Evolutionary conservation across 768 basidiomycete species (phyloP), one percentile per base, ranked within the genome.

Genomic region (Kwoniella sp.): DNA sequence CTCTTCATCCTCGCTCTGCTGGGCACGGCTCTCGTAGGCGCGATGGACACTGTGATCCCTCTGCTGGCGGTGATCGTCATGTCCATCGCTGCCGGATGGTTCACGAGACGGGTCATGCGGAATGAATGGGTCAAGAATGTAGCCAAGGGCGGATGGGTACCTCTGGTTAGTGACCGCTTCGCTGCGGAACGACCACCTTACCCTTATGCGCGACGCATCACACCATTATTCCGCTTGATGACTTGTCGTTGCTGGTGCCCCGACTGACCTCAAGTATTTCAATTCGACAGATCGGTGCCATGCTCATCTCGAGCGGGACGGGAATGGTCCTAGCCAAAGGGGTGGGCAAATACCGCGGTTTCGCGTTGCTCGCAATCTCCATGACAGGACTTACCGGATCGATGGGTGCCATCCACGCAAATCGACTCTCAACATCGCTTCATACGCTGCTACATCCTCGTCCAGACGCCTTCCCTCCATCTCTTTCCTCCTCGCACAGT

Each of bases 291-390:
- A 76, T 79, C 59, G 76, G 76, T 12, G 81, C 81, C 0, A 73
- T 81, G 71, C 53, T 72, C 38, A 79, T 95, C 72, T 89, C 88
- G 72, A 90, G 88, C 63, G 91, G 87, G 0, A 90, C 95, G 0
- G 96, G 96, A 0, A 88, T 97, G 67, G 89, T 97, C 0, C 86
- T 99, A 11, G 93, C 97, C 73, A 85, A 86, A 53, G 96, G 94
- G 69, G 93, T 95, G 5, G 88, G 87, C 69, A 84, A 86, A 37
- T 98, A 92, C 71, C 86, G 89, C 62, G 94, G 92, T 1, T 98
- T 91, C 75, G 92, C 90, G 0, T 81, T 97, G 0, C 84, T 99
- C 15, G 89, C 91, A 0, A 86, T 94, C 13, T 91, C 92, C 2
- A 90, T 96, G 66, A 91, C 90, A 31, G 92, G 91, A 55, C 82